Conservation (phyloP, 257 asterid species). For the Gentiana macrophylla region DNA sequence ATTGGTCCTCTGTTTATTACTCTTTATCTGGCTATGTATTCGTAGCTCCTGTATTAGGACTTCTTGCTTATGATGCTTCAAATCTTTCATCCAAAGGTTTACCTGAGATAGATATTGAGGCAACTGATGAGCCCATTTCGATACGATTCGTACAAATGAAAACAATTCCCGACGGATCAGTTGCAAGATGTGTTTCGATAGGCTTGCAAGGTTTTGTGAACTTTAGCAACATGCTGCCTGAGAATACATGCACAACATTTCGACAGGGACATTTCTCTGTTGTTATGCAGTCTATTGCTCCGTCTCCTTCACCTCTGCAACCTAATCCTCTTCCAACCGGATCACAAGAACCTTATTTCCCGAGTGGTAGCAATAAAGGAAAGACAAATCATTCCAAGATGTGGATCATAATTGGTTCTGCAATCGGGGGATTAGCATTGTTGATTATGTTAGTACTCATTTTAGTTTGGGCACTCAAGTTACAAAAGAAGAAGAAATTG, state of each 20-base stretch:
- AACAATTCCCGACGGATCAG: conserved; percentile 24
- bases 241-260: conserved; percentile 38
- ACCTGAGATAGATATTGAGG: conserved; percentile 29
- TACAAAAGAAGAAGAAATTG: conserved; percentile 37
- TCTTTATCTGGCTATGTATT: conserved; percentile 36
- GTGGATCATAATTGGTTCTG: conserved; percentile 44
- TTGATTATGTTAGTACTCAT: conserved; percentile 32
- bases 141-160: conserved; percentile 31
- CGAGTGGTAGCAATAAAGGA: conserved; percentile 1
- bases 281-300: conserved; percentile 38
- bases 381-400: conserved; percentile 18
- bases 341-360: conserved; percentile 2
- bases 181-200: conserved; percentile 46
- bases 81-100: conserved; percentile 34
- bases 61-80: conserved; percentile 59
- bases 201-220: conserved; percentile 30
- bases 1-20: conserved; percentile 34
- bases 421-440: conserved; percentile 38
- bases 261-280: conserved; percentile 66
- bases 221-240: conserved; percentile 35
- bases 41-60: conserved; percentile 54
- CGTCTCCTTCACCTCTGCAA: conserved; percentile 22
- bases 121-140: conserved; percentile 44
- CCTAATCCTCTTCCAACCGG: conserved; percentile 11
- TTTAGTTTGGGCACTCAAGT: conserved; percentile 28